phyloP scores from a whole-genome alignment of 2,329 filamentous ascomycete genomes.

The Penicillium aurantiogriseum region DNA sequence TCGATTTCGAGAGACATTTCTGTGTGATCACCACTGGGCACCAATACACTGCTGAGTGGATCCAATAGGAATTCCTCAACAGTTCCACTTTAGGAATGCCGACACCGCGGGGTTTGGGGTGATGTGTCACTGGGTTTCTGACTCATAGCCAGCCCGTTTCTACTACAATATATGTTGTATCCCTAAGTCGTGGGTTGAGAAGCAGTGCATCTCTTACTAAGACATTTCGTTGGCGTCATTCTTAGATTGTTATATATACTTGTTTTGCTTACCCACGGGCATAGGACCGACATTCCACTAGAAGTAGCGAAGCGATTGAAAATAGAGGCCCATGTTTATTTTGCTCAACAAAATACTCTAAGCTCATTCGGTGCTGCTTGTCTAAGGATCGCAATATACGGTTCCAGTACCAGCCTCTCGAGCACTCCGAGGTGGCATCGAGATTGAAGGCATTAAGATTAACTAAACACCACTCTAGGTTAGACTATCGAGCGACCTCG shows the following conservation, averaged over 20 bases:
- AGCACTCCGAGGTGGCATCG: conserved; percentile 8
- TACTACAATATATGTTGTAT: not conserved
- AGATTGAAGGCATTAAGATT: not conserved
- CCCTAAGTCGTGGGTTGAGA: not conserved
- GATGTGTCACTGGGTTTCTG: not conserved
- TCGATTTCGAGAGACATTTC: not conserved
- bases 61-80: not conserved
- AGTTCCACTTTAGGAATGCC: not conserved
- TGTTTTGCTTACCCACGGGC: not conserved
- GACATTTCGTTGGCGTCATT: not conserved
- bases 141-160: not conserved
- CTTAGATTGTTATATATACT: not conserved
- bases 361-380: no score
- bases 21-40: not conserved
- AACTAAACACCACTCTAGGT: not conserved
- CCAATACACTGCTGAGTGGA: not conserved
- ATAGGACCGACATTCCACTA: not conserved
- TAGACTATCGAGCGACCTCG: not conserved
- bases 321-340: not conserved
- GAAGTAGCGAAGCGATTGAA: not conserved
- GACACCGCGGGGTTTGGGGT: not conserved
- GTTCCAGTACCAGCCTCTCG: not conserved
- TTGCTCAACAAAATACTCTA: not conserved
- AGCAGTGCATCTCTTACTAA: not conserved
- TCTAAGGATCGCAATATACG: no score